Percentiles rank a stretch among this genome's conserved stretches.
Conservation (phyloP, 139 green algal genomes). For the Volvox africanus region DNA sequence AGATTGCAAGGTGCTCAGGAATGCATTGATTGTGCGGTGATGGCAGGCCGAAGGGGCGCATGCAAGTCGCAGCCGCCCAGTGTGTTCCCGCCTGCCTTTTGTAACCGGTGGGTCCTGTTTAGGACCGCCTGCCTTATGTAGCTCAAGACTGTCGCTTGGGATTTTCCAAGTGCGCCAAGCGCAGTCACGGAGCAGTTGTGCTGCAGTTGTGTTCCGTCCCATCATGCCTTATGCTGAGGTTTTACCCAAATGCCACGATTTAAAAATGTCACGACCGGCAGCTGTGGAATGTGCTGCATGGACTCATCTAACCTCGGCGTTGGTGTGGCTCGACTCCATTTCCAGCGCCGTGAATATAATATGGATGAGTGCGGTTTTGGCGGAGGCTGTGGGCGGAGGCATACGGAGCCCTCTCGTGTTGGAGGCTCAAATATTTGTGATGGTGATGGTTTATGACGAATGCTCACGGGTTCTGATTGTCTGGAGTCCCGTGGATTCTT, state of each 20-base stretch:
- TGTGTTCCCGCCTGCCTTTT: conserved; percentile 12
- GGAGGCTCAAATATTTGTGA: not conserved
- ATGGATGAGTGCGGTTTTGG: not conserved
- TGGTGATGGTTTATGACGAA: conserved; percentile 15
- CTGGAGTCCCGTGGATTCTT: conserved; percentile 13
- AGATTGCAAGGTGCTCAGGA: conserved; percentile 30
- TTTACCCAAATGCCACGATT: not conserved
- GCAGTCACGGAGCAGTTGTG: not conserved
- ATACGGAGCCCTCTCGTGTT: not conserved
- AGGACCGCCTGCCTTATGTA: not conserved
- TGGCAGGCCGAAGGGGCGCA: not conserved
- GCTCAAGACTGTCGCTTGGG: conserved; percentile 11
- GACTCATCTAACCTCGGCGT: not conserved
- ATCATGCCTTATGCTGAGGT: conserved; percentile 7
- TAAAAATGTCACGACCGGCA: not conserved
- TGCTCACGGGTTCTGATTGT: conserved; percentile 10
- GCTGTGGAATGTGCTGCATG: not conserved
- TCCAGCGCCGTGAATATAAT: not conserved
- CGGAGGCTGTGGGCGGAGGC: not conserved
- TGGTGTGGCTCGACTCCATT: not conserved
- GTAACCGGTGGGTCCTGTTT: conserved; percentile 7
- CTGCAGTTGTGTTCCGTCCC: conserved; percentile 24
- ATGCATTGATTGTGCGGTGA: conserved; percentile 34
- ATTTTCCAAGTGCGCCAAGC: conserved; percentile 26
- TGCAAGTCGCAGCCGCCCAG: not conserved